Evolutionary conservation across 1,284 basidiomycete genomes (phyloP).

Genomic region (Peniophora sp.): DNA sequence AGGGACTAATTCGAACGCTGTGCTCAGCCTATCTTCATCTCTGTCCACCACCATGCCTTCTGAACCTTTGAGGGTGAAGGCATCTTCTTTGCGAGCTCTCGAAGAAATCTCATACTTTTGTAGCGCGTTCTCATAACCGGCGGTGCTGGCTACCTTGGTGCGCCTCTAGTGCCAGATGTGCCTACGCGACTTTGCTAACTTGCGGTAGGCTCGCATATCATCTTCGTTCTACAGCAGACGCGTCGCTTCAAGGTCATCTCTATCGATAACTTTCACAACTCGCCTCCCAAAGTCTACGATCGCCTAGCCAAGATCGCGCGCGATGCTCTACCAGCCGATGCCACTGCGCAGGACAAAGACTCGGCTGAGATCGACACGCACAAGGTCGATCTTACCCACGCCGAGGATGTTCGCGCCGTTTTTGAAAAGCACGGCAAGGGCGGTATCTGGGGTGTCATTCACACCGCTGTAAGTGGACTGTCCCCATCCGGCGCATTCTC

Average conservation of each 20-base stretch:
- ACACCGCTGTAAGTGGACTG: slow-evolving; percentile 75
- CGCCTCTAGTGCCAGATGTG: background rate
- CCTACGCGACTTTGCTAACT: background rate
- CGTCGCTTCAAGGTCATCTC: slow-evolving; percentile 86
- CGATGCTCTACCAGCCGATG: slow-evolving; percentile 54
- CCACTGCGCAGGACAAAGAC: slow-evolving; percentile 57
- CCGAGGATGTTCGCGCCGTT: slow-evolving; percentile 63
- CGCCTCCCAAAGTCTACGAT: slow-evolving; percentile 64
- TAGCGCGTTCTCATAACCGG: slow-evolving; percentile 75
- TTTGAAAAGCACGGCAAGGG: slow-evolving; percentile 84
- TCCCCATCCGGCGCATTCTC: background rate
- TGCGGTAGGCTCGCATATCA: slow-evolving; percentile 78
- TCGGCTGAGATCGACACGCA: slow-evolving; percentile 67
- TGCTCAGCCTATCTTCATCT: too few relatives aligned
- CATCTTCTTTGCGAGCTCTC: too few relatives aligned
- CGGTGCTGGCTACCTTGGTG: slow-evolving; percentile 82
- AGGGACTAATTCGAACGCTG: too few relatives aligned
- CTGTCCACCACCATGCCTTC: too few relatives aligned
- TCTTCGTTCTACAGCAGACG: slow-evolving; percentile 80
- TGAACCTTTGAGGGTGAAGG: too few relatives aligned
- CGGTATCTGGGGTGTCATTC: slow-evolving; percentile 96
- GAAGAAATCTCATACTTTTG: too few relatives aligned
- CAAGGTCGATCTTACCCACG: slow-evolving; percentile 67
- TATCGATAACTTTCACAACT: slow-evolving; percentile 93
- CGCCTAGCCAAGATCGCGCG: slow-evolving; percentile 76